phyloP scores from a whole-genome alignment of 371 early-diverging fungal genomes.

The Funneliformis caledonium region DNA sequence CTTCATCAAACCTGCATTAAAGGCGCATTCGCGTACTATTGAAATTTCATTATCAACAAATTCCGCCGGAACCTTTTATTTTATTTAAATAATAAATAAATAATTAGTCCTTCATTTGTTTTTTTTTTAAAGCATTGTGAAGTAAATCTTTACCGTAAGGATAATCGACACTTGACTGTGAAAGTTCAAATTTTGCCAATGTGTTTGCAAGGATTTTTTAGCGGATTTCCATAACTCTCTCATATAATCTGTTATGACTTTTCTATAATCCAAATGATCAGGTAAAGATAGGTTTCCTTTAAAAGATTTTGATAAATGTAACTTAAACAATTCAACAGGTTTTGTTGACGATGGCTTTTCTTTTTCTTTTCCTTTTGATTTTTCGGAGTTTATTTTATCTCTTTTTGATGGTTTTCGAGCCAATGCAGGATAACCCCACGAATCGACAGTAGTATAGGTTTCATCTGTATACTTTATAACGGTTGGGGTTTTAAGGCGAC shows the following conservation, averaged over 20 bases:
- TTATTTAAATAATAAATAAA: not conserved
- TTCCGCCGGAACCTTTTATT: constrained; percentile 5
- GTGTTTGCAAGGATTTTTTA: not conserved
- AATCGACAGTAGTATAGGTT: not conserved
- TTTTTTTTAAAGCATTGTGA: constrained; percentile 48
- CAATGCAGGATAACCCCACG: constrained; percentile 15
- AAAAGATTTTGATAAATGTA: not conserved
- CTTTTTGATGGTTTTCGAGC: not conserved
- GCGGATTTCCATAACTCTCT: not conserved
- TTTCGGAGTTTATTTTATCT: not conserved
- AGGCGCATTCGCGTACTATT: constrained; percentile 18
- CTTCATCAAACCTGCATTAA: constrained; percentile 21
- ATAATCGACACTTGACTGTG: not conserved
- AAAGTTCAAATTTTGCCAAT: constrained; percentile 13
- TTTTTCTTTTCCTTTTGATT: too few relatives aligned
- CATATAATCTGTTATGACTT: constrained; percentile 25
- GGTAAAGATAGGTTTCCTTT: constrained; percentile 17
- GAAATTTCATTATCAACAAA: not conserved
- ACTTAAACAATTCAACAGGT: constrained; percentile 32
- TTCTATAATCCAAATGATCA: not conserved
- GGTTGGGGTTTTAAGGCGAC: not conserved
- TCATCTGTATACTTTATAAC: constrained; percentile 16
- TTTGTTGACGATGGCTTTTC: too few relatives aligned
- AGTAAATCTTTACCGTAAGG: constrained; percentile 52
- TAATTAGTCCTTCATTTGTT: not conserved